Percentiles rank a stretch among this genome's conserved stretches.
These are phyloP conservation scores for Komagataella phaffii DNA, from an alignment of 805 yeast genomes.

Conservation along the genomic window DNA sequence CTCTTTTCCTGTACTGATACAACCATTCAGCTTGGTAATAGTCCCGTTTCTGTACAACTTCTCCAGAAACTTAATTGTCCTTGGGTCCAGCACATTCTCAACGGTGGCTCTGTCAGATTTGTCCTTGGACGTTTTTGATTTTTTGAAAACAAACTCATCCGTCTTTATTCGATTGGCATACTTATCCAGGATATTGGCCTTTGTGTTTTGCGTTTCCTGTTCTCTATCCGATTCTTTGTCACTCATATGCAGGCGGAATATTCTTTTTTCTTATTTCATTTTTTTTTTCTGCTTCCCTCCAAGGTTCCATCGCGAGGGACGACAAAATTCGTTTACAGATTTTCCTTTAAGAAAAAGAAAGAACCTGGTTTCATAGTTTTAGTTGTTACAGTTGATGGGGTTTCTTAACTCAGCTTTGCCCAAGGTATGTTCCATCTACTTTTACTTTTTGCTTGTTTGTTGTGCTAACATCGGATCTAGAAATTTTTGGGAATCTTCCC, in stretches of 20 bases:
- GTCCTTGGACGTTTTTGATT: slow-evolving; percentile 56
- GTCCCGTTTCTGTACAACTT: slow-evolving; percentile 76
- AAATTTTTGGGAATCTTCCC: slow-evolving; percentile 64
- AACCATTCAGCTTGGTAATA: slow-evolving; percentile 79
- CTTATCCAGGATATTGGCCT: slow-evolving; percentile 41
- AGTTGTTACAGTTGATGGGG: background rate
- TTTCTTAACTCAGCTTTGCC: background rate
- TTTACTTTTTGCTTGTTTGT: background rate
- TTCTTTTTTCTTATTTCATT: background rate
- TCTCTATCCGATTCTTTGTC: background rate
- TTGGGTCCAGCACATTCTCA: slow-evolving; percentile 91
- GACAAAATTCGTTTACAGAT: slow-evolving; percentile 1
- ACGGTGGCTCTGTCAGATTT: slow-evolving; percentile 92
- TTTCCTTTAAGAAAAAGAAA: background rate
- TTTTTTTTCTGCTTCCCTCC: slow-evolving; percentile 4
- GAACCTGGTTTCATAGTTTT: background rate
- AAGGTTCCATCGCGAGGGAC: slow-evolving; percentile 8
- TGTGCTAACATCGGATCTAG: slow-evolving; percentile 12
- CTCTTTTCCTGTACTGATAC: slow-evolving; percentile 93
- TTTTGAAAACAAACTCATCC: slow-evolving; percentile 40
- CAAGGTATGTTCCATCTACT: background rate
- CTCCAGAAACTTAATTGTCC: slow-evolving; percentile 74
- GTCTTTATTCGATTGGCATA: slow-evolving; percentile 53
- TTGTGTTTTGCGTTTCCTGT: slow-evolving; percentile 13
- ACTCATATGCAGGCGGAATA: background rate